Conservation (phyloP, 192 early-diverging fungal genomes). For the Coemansia sp. region DNA sequence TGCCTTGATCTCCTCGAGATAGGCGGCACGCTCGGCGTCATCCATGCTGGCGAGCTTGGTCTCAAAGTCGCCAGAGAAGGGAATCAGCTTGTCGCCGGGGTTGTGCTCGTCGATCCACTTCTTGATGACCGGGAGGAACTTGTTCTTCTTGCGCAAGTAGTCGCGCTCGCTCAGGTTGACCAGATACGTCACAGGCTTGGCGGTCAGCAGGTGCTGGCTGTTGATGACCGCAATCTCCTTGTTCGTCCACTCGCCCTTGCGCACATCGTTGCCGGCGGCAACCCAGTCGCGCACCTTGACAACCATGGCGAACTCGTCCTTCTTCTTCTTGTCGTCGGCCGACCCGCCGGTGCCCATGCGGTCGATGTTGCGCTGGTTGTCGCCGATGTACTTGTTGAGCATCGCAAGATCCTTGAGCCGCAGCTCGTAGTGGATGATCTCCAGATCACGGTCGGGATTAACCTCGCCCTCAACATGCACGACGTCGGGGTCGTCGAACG, state of each 20-base stretch:
- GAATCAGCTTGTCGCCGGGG: conserved; percentile 87
- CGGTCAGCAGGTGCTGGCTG: conserved; percentile 80
- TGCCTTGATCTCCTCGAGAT: conserved; percentile 67
- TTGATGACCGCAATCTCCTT: conserved; percentile 95
- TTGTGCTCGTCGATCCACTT: conserved; percentile 91
- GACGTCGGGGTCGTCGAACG: conserved; percentile 92
- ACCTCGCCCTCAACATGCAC: conserved; percentile 90
- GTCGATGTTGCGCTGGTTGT: conserved; percentile 65
- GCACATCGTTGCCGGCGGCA: conserved; percentile 79
- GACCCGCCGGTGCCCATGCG: conserved; percentile 77
- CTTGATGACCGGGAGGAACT: conserved; percentile 88
- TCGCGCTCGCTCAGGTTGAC: conserved; percentile 90
- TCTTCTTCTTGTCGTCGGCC: conserved; percentile 85
- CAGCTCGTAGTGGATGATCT: conserved; percentile 95
- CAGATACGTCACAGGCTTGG: conserved; percentile 96
- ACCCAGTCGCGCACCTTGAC: conserved; percentile 80
- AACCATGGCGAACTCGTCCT: conserved; percentile 78
- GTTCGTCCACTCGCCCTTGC: conserved; percentile 87
- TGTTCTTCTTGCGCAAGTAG: conserved; percentile 93
- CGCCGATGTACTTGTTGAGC: conserved; percentile 72
- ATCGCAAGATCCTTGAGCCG: conserved; percentile 91
- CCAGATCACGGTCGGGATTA: conserved; percentile 89
- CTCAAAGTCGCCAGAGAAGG: conserved; percentile 88
- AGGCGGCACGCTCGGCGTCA: conserved; percentile 59
- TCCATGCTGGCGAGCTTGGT: conserved; percentile 58